These are phyloP conservation scores for Thuja plicata DNA, from an alignment of 83 land plant species.

Conservation along the genomic window DNA sequence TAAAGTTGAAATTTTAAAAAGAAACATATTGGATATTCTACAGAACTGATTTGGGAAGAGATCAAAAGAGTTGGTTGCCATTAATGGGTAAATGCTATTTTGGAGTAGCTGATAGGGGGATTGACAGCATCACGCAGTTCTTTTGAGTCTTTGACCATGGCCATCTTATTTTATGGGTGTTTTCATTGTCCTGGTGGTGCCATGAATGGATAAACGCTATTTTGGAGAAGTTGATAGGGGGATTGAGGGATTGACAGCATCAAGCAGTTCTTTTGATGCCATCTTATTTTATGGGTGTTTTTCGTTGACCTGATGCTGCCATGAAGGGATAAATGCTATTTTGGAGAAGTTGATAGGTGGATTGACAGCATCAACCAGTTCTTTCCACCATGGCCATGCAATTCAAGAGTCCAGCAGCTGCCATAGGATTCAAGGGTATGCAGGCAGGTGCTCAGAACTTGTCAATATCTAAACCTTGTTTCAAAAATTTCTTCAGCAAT, in stretches of 20 bases:
- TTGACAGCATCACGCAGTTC: background rate
- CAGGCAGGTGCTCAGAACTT: background rate
- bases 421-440: background rate
- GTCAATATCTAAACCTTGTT: background rate
- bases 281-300: background rate
- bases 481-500: background rate
- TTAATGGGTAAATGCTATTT: background rate
- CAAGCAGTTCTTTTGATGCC: background rate
- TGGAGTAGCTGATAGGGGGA: background rate
- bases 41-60: background rate
- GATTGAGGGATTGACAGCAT: background rate
- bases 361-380: background rate
- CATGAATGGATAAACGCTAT: background rate
- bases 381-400: background rate
- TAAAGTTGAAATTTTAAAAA: background rate
- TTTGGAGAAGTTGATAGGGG: background rate
- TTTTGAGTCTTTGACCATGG: background rate
- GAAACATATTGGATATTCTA: background rate
- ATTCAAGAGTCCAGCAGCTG: background rate
- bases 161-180: background rate
- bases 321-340: background rate
- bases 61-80: background rate
- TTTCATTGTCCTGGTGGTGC: too few relatives aligned
- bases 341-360: background rate
- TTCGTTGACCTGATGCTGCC: too few relatives aligned